Percentiles rank a stretch among this genome's conserved stretches.
These are phyloP conservation scores for Phytopythium boreale DNA, from an alignment of 352 stramenopile genomes.

Conservation along the genomic window DNA sequence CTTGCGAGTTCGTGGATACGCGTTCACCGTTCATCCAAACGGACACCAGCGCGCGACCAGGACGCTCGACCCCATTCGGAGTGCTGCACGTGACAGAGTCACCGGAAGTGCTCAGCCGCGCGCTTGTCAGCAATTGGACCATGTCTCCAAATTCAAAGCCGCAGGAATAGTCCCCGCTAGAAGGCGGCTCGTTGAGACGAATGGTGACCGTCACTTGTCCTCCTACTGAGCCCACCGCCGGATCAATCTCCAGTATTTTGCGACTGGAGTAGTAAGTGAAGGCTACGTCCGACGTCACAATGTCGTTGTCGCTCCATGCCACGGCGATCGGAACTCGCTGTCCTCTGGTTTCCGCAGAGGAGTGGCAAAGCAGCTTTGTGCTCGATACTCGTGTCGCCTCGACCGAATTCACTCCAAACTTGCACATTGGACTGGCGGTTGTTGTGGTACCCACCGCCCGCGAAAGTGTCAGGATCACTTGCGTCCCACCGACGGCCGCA, in stretches of 20 bases:
- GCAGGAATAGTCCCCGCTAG: conserved; percentile 19
- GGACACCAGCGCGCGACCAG: conserved; percentile 16
- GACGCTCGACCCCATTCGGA: background rate
- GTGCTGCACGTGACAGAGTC: conserved; percentile 9
- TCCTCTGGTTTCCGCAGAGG: conserved; percentile 10
- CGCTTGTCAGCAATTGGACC: conserved; percentile 11
- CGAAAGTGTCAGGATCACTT: conserved; percentile 25
- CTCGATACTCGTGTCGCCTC: conserved; percentile 7
- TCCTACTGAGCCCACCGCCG: conserved; percentile 11
- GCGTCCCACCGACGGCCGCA: conserved; percentile 17
- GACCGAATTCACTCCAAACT: conserved; percentile 22
- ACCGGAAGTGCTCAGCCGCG: conserved; percentile 2
- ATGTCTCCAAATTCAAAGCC: conserved; percentile 17
- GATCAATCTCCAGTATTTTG: conserved; percentile 27
- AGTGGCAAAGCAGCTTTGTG: conserved; percentile 19
- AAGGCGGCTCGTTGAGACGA: conserved; percentile 14
- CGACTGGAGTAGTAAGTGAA: conserved; percentile 27
- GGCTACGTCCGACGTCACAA: conserved; percentile 1
- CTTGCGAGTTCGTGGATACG: conserved; percentile 24
- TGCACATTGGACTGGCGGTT: conserved; percentile 15
- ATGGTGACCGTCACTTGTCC: conserved; percentile 21
- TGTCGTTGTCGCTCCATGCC: conserved; percentile 23
- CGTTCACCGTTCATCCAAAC: conserved; percentile 33
- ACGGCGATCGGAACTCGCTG: conserved; percentile 14
- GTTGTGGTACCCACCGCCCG: conserved; percentile 6